These are phyloP conservation scores for Talaromyces sp. DNA, from an alignment of 2,329 filamentous ascomycete species.

Conservation along the genomic window DNA sequence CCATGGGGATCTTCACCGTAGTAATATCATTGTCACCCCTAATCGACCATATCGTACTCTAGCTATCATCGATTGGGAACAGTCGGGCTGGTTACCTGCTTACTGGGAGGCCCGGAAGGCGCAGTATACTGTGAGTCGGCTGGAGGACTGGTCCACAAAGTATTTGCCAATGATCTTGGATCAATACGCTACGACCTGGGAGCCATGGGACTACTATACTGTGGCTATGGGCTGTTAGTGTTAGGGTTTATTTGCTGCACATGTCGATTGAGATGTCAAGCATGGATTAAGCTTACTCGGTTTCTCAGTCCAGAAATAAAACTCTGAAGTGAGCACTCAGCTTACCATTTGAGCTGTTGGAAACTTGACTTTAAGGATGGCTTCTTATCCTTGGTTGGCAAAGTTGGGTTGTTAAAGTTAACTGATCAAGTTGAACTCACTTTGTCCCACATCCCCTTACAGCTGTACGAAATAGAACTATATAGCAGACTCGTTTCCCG, in stretches of 20 bases:
- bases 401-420: neutral
- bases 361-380: neutral
- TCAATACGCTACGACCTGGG: slow-evolving; percentile 26
- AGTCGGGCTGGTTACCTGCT: no score
- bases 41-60: no score
- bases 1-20: no score
- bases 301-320: neutral
- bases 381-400: neutral
- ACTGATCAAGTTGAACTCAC: neutral
- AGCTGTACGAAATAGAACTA: neutral
- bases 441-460: neutral
- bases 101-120: slow-evolving; percentile 22
- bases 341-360: neutral
- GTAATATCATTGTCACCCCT: no score
- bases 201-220: slow-evolving; percentile 33
- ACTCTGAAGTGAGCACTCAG: neutral
- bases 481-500: neutral
- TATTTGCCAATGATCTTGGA: slow-evolving; percentile 33
- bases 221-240: slow-evolving; percentile 22
- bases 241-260: neutral
- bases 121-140: slow-evolving; percentile 25
- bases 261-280: neutral
- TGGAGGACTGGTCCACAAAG: slow-evolving; percentile 25
- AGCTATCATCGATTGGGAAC: no score
- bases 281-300: neutral